phyloP scores from a whole-genome alignment of 768 basidiomycete species.

The Psilocybe cubensis region DNA sequence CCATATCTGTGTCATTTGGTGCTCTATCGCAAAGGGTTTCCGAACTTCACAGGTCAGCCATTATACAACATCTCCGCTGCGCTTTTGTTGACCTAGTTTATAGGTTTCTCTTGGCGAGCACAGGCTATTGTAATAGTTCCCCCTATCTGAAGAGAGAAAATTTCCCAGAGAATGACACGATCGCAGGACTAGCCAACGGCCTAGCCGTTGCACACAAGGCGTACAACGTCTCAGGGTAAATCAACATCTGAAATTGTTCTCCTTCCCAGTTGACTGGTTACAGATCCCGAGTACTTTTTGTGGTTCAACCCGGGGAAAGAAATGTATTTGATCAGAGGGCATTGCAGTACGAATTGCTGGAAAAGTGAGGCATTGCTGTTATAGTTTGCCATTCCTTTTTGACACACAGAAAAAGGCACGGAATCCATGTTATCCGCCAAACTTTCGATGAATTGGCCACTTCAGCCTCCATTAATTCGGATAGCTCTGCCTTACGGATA shows the following conservation, averaged over 20 bases:
- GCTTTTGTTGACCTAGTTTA: constrained; percentile 2
- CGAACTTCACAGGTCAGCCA: constrained; percentile 73
- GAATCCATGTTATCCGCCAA: constrained; percentile 73
- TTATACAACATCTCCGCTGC: background rate
- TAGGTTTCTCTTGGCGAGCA: constrained; percentile 71
- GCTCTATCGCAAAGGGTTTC: constrained; percentile 68
- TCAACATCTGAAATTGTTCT: background rate
- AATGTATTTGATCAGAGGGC: constrained; percentile 94
- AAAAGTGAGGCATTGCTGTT: constrained; percentile 52
- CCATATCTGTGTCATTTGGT: constrained; percentile 92
- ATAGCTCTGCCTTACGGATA: constrained; percentile 46
- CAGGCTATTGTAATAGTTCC: constrained; percentile 67
- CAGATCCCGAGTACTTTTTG: constrained; percentile 73
- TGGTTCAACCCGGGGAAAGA: constrained; percentile 86
- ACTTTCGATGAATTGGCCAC: constrained; percentile 71
- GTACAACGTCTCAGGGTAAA: constrained; percentile 62
- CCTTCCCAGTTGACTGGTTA: background rate
- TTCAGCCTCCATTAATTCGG: constrained; percentile 57
- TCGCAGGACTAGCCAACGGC: constrained; percentile 70
- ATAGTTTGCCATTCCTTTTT: background rate
- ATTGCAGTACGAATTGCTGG: constrained; percentile 85
- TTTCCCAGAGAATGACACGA: constrained; percentile 77
- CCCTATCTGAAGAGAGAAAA: constrained; percentile 54
- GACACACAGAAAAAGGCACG: constrained; percentile 51
- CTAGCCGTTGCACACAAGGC: constrained; percentile 80